Conservation (phyloP, 2,329 filamentous ascomycete genomes). For the Arthrobotrys megalospora region DNA sequence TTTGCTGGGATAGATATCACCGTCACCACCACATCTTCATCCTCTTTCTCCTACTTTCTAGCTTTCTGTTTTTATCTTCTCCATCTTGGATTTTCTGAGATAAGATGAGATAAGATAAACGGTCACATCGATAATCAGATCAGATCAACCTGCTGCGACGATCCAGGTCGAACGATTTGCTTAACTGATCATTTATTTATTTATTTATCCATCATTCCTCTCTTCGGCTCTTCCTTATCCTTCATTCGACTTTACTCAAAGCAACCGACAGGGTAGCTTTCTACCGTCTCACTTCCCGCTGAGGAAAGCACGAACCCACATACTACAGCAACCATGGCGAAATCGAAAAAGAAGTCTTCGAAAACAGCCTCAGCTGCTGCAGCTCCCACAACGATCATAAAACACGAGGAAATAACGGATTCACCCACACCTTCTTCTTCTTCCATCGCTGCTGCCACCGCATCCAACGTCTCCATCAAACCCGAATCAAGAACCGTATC, state of each 20-base stretch:
- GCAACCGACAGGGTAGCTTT: constrained; percentile 8
- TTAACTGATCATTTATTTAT: background rate
- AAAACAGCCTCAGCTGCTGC: constrained; percentile 8
- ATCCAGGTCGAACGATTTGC: background rate
- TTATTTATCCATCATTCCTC: background rate
- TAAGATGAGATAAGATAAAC: constrained; percentile 9
- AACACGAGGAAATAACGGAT: constrained; percentile 24
- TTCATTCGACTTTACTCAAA: background rate
- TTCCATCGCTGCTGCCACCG: background rate
- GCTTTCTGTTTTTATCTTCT: background rate
- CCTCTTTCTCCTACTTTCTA: background rate
- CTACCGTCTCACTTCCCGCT: background rate
- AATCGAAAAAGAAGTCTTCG: constrained; percentile 38
- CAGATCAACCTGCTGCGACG: background rate
- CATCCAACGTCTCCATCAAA: constrained; percentile 20
- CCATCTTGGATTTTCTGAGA: background rate
- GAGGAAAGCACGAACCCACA: background rate
- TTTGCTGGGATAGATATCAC: constrained; percentile 20
- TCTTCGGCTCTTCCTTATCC: background rate
- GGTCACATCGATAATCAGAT: background rate
- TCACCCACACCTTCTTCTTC: constrained; percentile 8
- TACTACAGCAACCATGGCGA: constrained; percentile 33
- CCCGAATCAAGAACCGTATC: constrained; percentile 57
- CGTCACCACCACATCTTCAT: background rate
- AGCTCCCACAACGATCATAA: constrained; percentile 27